These are phyloP conservation scores for Silene noctiflora DNA, from an alignment of 179 eudicot genomes.

Conservation along the genomic window DNA sequence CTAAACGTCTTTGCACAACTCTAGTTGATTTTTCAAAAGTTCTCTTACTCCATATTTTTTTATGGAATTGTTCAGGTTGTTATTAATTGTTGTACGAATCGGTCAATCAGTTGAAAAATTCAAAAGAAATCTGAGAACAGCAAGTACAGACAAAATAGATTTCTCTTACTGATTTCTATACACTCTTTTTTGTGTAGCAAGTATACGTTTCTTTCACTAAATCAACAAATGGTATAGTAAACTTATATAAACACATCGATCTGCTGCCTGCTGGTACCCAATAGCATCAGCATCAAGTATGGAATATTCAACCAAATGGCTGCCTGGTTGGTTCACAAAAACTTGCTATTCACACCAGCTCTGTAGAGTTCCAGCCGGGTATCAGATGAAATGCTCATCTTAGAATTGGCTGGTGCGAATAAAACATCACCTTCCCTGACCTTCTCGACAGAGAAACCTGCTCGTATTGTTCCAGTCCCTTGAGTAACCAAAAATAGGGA, in stretches of 20 bases:
- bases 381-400: slow-evolving; percentile 41
- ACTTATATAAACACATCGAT: slow-evolving; percentile 22
- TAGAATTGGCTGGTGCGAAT: slow-evolving; percentile 60
- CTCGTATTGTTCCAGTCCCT: slow-evolving; percentile 52
- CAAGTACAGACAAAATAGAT: not conserved
- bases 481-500: slow-evolving; percentile 57
- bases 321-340: slow-evolving; percentile 27
- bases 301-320: not conserved
- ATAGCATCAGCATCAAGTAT: not conserved
- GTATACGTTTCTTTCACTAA: slow-evolving; percentile 24
- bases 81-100: not conserved
- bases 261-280: slow-evolving; percentile 7
- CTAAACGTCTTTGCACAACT: too few relatives aligned
- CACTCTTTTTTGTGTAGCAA: slow-evolving; percentile 26
- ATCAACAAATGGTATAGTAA: slow-evolving; percentile 25
- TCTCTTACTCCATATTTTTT: too few relatives aligned
- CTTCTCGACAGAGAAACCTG: slow-evolving; percentile 30
- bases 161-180: slow-evolving; percentile 26
- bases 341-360: slow-evolving; percentile 73
- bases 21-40: too few relatives aligned
- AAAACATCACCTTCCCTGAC: slow-evolving; percentile 61
- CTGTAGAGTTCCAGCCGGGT: slow-evolving; percentile 55
- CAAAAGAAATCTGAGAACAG: not conserved
- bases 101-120: not conserved
- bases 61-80: too few relatives aligned